These are phyloP conservation scores for Bretschneidera sinensis DNA, from an alignment of 345 rosid genomes.

Conservation along the genomic window DNA sequence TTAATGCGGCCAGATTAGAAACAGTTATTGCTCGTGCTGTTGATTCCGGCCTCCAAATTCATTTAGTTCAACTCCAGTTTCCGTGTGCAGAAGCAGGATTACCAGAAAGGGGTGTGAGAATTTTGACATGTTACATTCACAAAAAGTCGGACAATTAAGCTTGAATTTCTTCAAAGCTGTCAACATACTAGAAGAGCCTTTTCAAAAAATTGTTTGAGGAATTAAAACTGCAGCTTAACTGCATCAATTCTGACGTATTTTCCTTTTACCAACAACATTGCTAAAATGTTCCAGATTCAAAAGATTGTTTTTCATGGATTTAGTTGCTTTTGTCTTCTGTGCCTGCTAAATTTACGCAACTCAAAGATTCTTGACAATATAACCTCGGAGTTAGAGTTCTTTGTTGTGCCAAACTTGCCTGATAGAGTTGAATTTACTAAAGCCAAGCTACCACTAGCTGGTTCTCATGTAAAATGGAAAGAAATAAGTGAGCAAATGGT, in stretches of 20 bases:
- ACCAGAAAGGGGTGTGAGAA: background rate
- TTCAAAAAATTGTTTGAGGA: background rate
- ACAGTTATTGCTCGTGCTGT: background rate
- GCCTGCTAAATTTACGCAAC: background rate
- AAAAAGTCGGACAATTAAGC: accelerated
- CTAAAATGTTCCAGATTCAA: background rate
- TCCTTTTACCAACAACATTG: background rate
- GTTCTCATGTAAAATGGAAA: background rate
- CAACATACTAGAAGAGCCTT: background rate
- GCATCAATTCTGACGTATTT: background rate
- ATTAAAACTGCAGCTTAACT: background rate
- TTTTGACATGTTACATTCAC: background rate
- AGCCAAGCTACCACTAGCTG: background rate
- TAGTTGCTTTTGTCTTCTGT: background rate
- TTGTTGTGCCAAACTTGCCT: background rate
- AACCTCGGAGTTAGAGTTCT: background rate
- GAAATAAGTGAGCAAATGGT: background rate
- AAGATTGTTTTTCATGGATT: background rate
- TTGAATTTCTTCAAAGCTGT: background rate
- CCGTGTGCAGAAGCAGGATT: background rate
- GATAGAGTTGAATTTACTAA: background rate
- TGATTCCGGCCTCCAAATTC: background rate
- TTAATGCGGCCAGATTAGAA: background rate
- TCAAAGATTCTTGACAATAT: conserved; percentile 5
- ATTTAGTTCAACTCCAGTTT: background rate